These are phyloP conservation scores for Licmophora abbreviata DNA, from an alignment of 108 stramenopile species.

Conservation along the genomic window DNA sequence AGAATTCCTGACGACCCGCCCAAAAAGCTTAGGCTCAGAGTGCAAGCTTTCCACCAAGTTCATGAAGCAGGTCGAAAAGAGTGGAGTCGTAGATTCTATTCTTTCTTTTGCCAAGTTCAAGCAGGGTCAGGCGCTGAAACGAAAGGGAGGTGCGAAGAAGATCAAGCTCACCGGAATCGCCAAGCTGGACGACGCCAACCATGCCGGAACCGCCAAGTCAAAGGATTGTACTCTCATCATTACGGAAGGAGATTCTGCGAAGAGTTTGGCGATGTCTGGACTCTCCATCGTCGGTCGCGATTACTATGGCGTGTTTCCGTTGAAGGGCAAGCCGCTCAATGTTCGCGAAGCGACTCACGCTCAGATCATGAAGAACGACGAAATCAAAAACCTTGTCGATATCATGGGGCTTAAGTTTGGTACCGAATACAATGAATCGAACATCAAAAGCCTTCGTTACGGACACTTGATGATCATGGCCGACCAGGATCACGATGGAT, in stretches of 20 bases:
- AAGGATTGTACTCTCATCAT: constrained; percentile 93
- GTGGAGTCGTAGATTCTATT: constrained; percentile 80
- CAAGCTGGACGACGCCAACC: constrained; percentile 98
- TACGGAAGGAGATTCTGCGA: constrained; percentile 96
- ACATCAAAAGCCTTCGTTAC: constrained; percentile 87
- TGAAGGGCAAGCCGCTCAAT: constrained; percentile 96
- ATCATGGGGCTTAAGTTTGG: constrained; percentile 97
- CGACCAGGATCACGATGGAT: constrained; percentile 99
- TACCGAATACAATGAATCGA: constrained; percentile 66
- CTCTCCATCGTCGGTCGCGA: constrained; percentile 90
- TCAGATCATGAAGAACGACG: constrained; percentile 91
- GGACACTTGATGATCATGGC: constrained; percentile 99
- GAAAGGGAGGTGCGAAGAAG: constrained; percentile 89
- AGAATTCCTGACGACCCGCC: constrained; percentile 87
- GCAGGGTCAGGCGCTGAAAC: constrained; percentile 82
- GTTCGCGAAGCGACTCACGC: constrained; percentile 88
- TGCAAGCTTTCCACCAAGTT: constrained; percentile 76
- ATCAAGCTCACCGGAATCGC: constrained; percentile 87
- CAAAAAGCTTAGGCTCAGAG: constrained; percentile 62
- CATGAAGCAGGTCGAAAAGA: constrained; percentile 88
- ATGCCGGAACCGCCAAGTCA: constrained; percentile 86
- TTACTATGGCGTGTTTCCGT: constrained; percentile 87
- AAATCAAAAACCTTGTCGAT: constrained; percentile 93
- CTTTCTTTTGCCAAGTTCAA: constrained; percentile 86
- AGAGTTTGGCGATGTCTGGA: constrained; percentile 88